Evolutionary conservation across 495 filamentous ascomycete species (phyloP).

Genomic region (Podospora sp.): DNA sequence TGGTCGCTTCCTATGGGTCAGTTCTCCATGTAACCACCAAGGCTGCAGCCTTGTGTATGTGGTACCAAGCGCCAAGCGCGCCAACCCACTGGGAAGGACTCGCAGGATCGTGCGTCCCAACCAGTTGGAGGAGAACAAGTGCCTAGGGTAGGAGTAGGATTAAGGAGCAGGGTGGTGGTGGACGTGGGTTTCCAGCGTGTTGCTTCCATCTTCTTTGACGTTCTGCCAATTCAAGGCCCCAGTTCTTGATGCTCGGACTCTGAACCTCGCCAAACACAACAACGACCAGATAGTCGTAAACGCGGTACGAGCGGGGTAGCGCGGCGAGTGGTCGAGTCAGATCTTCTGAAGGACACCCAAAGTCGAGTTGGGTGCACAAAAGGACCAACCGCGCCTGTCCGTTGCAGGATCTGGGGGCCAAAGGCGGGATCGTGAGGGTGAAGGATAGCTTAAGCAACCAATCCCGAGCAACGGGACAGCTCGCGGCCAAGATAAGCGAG

Average conservation of each 20-base stretch:
- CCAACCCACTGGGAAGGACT: not conserved
- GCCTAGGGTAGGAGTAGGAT: not conserved
- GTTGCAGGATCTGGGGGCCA: not conserved
- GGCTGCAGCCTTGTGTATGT: not conserved
- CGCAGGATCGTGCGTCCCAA: not conserved
- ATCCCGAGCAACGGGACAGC: not conserved
- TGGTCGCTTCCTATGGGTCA: not conserved
- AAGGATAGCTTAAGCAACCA: not conserved
- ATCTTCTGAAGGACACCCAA: not conserved
- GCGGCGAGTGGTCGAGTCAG: not conserved
- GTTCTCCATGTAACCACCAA: not conserved
- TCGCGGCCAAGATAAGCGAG: not conserved
- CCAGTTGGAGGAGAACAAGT: not conserved
- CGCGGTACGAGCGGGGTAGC: conserved; percentile 6
- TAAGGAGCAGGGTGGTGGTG: not conserved
- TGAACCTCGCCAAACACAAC: not conserved
- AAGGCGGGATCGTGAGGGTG: not conserved
- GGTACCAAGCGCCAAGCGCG: not conserved
- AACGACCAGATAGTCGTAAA: not conserved
- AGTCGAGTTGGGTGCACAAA: not conserved
- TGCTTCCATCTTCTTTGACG: too few relatives aligned
- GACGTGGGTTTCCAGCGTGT: too few relatives aligned
- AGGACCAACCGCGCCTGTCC: not conserved
- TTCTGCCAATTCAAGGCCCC: not conserved
- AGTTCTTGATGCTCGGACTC: not conserved